Evolutionary conservation across 306 rosid species (phyloP).

Genomic region (Neltuma alba): DNA sequence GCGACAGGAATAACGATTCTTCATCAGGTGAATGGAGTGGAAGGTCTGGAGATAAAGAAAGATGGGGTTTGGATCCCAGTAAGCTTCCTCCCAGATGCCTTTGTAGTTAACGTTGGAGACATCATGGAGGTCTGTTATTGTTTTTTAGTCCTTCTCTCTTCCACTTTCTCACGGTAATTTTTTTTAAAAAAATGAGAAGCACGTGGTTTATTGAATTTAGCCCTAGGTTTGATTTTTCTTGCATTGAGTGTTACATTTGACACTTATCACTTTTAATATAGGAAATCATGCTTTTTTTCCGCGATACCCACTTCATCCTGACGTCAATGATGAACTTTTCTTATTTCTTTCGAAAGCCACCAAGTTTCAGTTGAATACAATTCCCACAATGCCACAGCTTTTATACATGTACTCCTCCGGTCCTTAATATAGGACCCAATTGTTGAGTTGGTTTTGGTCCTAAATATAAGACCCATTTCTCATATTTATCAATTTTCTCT

Average conservation of each 20-base stretch:
- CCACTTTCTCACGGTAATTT: not conserved
- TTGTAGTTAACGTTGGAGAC: constrained; percentile 83
- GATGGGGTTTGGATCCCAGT: constrained; percentile 79
- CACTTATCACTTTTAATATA: not conserved
- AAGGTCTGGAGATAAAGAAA: constrained; percentile 74
- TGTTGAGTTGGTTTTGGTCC: too few species aligned
- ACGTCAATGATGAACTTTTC: not conserved
- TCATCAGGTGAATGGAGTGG: constrained; percentile 66
- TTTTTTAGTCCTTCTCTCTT: not conserved
- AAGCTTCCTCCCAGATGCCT: constrained; percentile 48
- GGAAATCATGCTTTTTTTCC: not conserved
- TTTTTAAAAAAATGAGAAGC: not conserved
- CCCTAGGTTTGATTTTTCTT: not conserved
- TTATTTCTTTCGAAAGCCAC: not conserved
- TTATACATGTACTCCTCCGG: too few species aligned
- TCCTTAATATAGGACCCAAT: too few species aligned
- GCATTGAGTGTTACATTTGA: not conserved
- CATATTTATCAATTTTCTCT: too few species aligned
- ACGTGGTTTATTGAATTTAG: constrained; percentile 40
- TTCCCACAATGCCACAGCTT: not conserved
- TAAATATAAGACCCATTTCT: too few species aligned
- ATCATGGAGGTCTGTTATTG: constrained; percentile 63
- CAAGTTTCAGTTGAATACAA: not conserved
- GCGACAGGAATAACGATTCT: constrained; percentile 68
- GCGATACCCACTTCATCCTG: constrained; percentile 4